Evolutionary conservation across 768 basidiomycete genomes (phyloP), one percentile per base, ranked within the genome.

Genomic region (Hericium rajendrae): DNA sequence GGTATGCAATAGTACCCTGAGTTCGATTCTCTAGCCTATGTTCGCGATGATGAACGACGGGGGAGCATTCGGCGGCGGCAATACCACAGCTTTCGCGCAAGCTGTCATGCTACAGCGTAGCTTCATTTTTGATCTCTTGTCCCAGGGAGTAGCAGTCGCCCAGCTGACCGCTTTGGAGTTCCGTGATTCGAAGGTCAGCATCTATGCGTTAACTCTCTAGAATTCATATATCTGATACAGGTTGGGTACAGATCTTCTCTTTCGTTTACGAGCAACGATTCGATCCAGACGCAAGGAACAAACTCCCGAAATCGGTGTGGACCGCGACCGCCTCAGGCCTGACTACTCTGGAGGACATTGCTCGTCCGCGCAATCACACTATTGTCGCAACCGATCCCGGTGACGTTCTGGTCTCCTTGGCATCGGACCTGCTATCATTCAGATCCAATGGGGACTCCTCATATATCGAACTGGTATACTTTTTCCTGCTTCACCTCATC

Each of bases 31-130:
- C 32, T 8, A 86, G 82, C 85, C 86, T 1, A 85, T 88, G 83
- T 86, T 85, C 56, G 73, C 80, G 28, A 71, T 88, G 69, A 70
- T 74, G 18, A 77, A 80, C 58, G 84, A 84, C 55, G 84, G 81
- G 8, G 78, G 74, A 8, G 48, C 68, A 4, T 57, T 62, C 4
- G 57, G 63, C 0, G 57, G 66, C 8, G 59, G 61, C 20, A 43
- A 51, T 6, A 62, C 48, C 48, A 18, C 15, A 1, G 61, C 61
- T 43, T 54, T 59, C 6, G 56, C 66, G 1, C 68, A 65, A 28
- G 67, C 71, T 20, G 67, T 76, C 15, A 70, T 86, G 2, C 61
- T 68, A 4, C 81, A 84, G 55, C 73, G 84, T 4, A 43, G 67
- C 1, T 78, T 84, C 59, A 60, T 87, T 1, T 78, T 74, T 40